Evolutionary conservation across 768 basidiomycete species (phyloP), one percentile per base, ranked within the genome.

Genomic region (Neoboletus magnificus): DNA sequence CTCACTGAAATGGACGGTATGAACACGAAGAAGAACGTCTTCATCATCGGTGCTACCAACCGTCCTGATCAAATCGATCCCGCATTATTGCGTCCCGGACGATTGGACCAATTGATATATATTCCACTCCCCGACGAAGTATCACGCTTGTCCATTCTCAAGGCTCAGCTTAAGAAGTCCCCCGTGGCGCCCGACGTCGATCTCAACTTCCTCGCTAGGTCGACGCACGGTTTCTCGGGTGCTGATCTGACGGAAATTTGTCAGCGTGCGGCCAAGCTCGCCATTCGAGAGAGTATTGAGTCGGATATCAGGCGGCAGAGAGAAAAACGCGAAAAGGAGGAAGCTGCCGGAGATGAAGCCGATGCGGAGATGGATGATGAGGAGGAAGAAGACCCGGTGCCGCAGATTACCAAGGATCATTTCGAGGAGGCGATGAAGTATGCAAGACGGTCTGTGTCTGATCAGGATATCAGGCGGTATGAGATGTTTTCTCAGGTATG

Each of bases 161-260:
- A 82, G 68, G 96, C 97, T 16, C 78, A 82, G 51, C 86, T 99
- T 65, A 90, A 95, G 77, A 95, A 94, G 72, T 93, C 90, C 18
- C 97, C 97, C 16, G 76, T 99, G 48, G 79, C 91, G 18, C 74
- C 79, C 18, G 84, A 86, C 1, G 95, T 99, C 62, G 84, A 97
- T 71, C 84, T 98, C 46, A 30, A 32, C 27, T 98, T 86, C 86
- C 79, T 99, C 59, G 82, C 95, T 51, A 96, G 89, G 83, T 82
- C 79, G 72, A 97, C 96, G 15, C 93, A 98, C 66, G 97, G 97
- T 13, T 99, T 89, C 85, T 98, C 96, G 67, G 97, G 97, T 86
- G 97, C 97, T 54, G 97, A 99, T 84, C 77, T 98, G 62, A 96
- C 96, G n/a, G 97, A 98, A 73, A 96, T 99, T 66, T 98, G 96